Percentiles rank a stretch among this genome's conserved stretches.
Evolutionary conservation across 306 rosid genomes (phyloP).

Genomic region (Ormosia semicastrata): DNA sequence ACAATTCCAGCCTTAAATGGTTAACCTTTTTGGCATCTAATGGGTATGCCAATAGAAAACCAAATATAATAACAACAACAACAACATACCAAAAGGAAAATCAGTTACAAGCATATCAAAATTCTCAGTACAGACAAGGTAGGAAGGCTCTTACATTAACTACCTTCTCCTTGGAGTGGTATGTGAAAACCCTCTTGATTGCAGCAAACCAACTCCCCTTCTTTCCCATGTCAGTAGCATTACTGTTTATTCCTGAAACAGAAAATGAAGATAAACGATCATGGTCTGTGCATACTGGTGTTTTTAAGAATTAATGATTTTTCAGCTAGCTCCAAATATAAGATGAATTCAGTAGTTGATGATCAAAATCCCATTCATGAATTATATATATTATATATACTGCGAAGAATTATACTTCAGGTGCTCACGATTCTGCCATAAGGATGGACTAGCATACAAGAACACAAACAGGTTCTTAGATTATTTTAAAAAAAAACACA

Average conservation of each 20-base stretch:
- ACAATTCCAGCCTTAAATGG: slow-evolving; percentile 1
- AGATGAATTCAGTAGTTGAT: neutral
- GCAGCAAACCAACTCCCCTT: slow-evolving; percentile 96
- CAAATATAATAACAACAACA: neutral
- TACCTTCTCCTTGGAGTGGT: slow-evolving; percentile 77
- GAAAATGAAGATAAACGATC: slow-evolving; percentile 17
- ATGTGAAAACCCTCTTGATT: slow-evolving; percentile 80
- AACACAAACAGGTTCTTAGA: neutral
- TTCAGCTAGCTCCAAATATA: slow-evolving; percentile 1
- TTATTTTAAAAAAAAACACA: neutral
- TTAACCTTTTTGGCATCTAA: neutral
- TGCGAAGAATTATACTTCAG: neutral
- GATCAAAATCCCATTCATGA: slow-evolving; percentile 2
- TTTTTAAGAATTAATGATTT: neutral
- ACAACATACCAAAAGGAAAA: neutral
- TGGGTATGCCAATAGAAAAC: slow-evolving; percentile 7
- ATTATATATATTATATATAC: neutral
- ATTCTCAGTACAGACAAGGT: neutral
- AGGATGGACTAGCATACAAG: neutral
- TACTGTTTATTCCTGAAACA: slow-evolving; percentile 56
- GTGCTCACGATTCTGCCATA: neutral
- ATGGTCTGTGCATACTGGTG: slow-evolving; percentile 2
- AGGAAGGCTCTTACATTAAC: slow-evolving; percentile 37
- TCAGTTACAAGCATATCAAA: neutral
- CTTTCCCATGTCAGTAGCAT: slow-evolving; percentile 96